Evolutionary conservation across 1,284 basidiomycete species (phyloP).

Genomic region (Bjerkandera adusta): DNA sequence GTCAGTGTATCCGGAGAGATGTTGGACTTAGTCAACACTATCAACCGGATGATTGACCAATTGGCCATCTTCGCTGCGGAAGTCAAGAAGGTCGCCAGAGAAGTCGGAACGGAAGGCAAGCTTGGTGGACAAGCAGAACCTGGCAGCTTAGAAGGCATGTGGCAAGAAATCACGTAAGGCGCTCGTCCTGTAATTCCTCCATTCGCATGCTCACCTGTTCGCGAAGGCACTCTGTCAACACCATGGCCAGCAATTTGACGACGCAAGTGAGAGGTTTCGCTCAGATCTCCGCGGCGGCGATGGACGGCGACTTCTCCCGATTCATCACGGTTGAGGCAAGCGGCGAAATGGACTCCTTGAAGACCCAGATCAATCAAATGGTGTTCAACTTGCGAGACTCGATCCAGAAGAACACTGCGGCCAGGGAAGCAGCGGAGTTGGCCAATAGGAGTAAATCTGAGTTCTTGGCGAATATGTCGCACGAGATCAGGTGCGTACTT

Average conservation of each 20-base stretch:
- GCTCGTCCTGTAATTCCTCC: slow-evolving; percentile 3
- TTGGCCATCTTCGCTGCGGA: slow-evolving; percentile 92
- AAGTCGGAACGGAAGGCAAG: slow-evolving; percentile 96
- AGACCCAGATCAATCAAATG: slow-evolving; percentile 99
- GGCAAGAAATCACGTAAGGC: slow-evolving; percentile 96
- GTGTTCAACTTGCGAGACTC: slow-evolving; percentile 96
- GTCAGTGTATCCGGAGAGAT: slow-evolving; percentile 97
- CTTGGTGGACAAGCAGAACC: slow-evolving; percentile 97
- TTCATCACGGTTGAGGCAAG: slow-evolving; percentile 99
- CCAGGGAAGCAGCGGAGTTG: slow-evolving; percentile 95
- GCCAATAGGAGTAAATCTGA: slow-evolving; percentile 97
- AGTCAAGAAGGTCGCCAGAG: slow-evolving; percentile 93
- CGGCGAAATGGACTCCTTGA: slow-evolving; percentile 99
- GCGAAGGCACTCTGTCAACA: slow-evolving; percentile 82
- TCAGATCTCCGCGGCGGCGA: slow-evolving; percentile 97
- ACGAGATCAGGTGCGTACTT: slow-evolving; percentile 84
- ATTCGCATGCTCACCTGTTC: slow-evolving; percentile 8
- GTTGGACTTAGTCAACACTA: slow-evolving; percentile 89
- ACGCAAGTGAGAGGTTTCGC: slow-evolving; percentile 99
- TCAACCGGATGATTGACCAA: slow-evolving; percentile 97
- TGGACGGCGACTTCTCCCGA: slow-evolving; percentile 97
- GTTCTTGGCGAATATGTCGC: slow-evolving; percentile 98
- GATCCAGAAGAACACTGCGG: slow-evolving; percentile 99
- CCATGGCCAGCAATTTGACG: slow-evolving; percentile 95
- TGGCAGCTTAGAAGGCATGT: slow-evolving; percentile 95